phyloP scores from a whole-genome alignment of 345 rosid genomes.

The Pugionium dolabratum region DNA sequence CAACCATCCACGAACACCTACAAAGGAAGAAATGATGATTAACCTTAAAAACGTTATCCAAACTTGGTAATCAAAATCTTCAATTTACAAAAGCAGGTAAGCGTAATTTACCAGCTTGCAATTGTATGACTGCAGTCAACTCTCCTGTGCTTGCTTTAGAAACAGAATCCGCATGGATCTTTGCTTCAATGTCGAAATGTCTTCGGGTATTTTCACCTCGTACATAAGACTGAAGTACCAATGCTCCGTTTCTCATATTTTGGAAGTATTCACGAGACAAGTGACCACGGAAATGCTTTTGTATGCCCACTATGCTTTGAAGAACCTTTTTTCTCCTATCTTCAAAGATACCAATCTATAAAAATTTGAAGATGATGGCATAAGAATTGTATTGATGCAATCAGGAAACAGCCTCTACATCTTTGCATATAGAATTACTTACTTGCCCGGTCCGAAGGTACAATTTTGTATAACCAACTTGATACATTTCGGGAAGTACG shows the following conservation, averaged over 20 bases:
- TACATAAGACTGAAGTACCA: slow-evolving; percentile 63
- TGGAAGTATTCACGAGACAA: slow-evolving; percentile 54
- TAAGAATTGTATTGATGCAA: slow-evolving; percentile 5
- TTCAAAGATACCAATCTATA: slow-evolving; percentile 79
- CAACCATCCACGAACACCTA: slow-evolving; percentile 90
- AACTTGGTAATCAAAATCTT: slow-evolving; percentile 2
- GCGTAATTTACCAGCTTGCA: slow-evolving; percentile 73
- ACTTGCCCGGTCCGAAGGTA: slow-evolving; percentile 88
- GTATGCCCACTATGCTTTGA: slow-evolving; percentile 63
- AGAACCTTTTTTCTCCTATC: slow-evolving; percentile 61
- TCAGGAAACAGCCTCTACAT: slow-evolving; percentile 12
- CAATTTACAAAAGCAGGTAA: slow-evolving; percentile 10
- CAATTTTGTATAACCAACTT: slow-evolving; percentile 86
- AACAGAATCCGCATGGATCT: slow-evolving; percentile 39
- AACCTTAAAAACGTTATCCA: slow-evolving; percentile 22
- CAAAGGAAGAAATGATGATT: slow-evolving; percentile 26
- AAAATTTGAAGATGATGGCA: slow-evolving; percentile 14
- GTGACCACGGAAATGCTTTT: slow-evolving; percentile 67
- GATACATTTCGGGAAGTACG: slow-evolving; percentile 80
- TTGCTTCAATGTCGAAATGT: slow-evolving; percentile 36
- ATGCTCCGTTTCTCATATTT: slow-evolving; percentile 57
- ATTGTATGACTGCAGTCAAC: slow-evolving; percentile 51
- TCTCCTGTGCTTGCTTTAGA: slow-evolving; percentile 43
- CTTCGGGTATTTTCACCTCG: slow-evolving; percentile 69
- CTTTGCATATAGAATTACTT: slow-evolving; percentile 24